A percentile compares a stretch with the other conserved stretches of the same genome.
Evolutionary conservation across 495 filamentous ascomycete genomes (phyloP).

Genomic region (Hyaloscypha hepaticicola): DNA sequence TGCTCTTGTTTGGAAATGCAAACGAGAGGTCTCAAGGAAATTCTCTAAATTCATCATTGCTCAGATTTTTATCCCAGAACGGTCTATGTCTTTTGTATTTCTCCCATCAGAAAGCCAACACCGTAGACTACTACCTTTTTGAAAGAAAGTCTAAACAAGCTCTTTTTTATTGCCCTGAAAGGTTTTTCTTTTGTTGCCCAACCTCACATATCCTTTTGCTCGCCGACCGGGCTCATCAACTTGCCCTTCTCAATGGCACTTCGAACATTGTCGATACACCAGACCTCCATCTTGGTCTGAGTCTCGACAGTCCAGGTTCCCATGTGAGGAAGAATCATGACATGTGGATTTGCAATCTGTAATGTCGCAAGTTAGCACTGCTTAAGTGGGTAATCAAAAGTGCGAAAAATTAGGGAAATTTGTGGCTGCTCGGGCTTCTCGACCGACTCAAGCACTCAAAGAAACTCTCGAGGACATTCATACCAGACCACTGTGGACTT

Average conservation of each 20-base stretch:
- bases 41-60: background rate
- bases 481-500: slow-evolving; percentile 68
- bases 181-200: background rate
- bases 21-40: too few species aligned
- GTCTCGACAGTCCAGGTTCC: slow-evolving; percentile 64
- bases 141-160: background rate
- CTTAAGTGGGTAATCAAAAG: background rate
- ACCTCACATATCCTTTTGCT: slow-evolving; percentile 50
- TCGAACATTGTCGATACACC: slow-evolving; percentile 67
- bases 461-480: background rate
- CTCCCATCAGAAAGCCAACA: background rate
- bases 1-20: too few species aligned
- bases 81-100: background rate
- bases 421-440: background rate
- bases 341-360: slow-evolving; percentile 54
- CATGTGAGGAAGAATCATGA: slow-evolving; percentile 79
- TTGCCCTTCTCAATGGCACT: slow-evolving; percentile 62
- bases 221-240: slow-evolving; percentile 68
- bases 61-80: background rate
- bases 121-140: background rate
- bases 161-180: background rate
- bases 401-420: background rate
- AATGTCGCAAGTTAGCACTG: background rate
- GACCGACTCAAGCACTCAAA: background rate
- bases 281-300: slow-evolving; percentile 75